Evolutionary conservation across 2,329 filamentous ascomycete species (phyloP).

Genomic region (Graphiopsis chlorocephala): DNA sequence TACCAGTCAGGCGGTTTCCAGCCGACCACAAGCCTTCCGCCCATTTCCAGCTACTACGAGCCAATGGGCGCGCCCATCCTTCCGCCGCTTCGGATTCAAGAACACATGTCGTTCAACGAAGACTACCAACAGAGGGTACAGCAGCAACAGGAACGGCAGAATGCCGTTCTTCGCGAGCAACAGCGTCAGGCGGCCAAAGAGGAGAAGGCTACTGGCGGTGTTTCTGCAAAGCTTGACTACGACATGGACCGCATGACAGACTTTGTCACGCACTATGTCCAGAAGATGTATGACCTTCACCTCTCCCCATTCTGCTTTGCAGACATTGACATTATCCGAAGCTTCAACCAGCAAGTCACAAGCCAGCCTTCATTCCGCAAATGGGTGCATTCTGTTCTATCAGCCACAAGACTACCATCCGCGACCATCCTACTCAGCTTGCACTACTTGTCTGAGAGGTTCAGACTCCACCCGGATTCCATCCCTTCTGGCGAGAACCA

Average conservation of each 20-base stretch:
- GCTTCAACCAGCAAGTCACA: slow-evolving; percentile 60
- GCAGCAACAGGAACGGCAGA: slow-evolving; percentile 41
- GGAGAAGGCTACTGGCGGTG: slow-evolving; percentile 73
- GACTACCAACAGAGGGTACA: slow-evolving; percentile 38
- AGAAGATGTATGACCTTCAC: slow-evolving; percentile 64
- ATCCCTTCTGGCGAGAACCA: slow-evolving; percentile 57
- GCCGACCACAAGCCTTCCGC: slow-evolving; percentile 33
- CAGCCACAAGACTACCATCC: slow-evolving; percentile 83
- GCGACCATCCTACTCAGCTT: slow-evolving; percentile 88
- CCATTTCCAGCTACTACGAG: slow-evolving; percentile 43
- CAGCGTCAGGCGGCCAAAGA: slow-evolving; percentile 51
- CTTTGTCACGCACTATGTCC: slow-evolving; percentile 87
- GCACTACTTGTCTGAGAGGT: slow-evolving; percentile 81
- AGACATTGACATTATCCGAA: slow-evolving; percentile 63
- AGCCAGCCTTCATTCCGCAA: slow-evolving; percentile 78
- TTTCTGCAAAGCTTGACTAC: slow-evolving; percentile 92
- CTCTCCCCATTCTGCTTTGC: slow-evolving; percentile 54
- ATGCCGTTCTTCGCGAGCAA: slow-evolving; percentile 34
- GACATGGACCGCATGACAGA: slow-evolving; percentile 95
- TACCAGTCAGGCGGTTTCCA: slow-evolving; percentile 23
- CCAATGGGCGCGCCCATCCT: slow-evolving; percentile 44
- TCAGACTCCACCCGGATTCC: slow-evolving; percentile 45
- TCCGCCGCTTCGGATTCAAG: slow-evolving; percentile 47
- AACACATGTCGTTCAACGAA: slow-evolving; percentile 38
- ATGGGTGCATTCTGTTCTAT: slow-evolving; percentile 87